phyloP scores from a whole-genome alignment of 306 rosid species.

The Amphicarpaea edgeworthii region DNA sequence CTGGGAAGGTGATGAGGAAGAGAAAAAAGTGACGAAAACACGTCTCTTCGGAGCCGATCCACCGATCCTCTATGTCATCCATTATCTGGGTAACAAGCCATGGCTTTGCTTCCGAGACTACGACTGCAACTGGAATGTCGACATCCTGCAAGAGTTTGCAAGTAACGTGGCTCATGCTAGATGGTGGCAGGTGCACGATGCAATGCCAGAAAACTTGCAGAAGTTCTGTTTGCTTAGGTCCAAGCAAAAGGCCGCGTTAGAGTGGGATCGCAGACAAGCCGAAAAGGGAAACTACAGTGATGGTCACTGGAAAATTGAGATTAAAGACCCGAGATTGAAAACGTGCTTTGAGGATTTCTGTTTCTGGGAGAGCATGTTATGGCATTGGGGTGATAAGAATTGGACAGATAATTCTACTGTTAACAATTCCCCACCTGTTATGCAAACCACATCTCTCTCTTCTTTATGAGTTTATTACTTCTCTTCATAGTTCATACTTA shows the following conservation, averaged over 20 bases:
- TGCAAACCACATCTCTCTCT: slow-evolving; percentile 52
- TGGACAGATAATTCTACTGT: slow-evolving; percentile 74
- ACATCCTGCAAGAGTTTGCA: slow-evolving; percentile 75
- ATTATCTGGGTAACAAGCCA: slow-evolving; percentile 83
- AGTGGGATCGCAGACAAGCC: slow-evolving; percentile 91
- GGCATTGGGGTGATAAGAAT: slow-evolving; percentile 88
- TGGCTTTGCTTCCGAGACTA: slow-evolving; percentile 94
- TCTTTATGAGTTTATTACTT: slow-evolving; percentile 44
- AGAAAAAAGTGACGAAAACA: slow-evolving; percentile 69
- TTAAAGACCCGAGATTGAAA: slow-evolving; percentile 67
- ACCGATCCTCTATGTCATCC: slow-evolving; percentile 80
- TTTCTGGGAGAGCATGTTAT: slow-evolving; percentile 87
- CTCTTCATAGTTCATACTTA: slow-evolving; percentile 17
- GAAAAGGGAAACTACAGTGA: slow-evolving; percentile 76
- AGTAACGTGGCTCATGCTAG: slow-evolving; percentile 81
- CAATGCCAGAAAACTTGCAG: slow-evolving; percentile 76
- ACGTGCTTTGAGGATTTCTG: slow-evolving; percentile 79
- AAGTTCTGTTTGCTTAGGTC: slow-evolving; percentile 79
- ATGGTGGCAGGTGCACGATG: slow-evolving; percentile 93
- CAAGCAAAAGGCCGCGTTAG: slow-evolving; percentile 82
- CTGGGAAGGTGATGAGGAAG: slow-evolving; percentile 86
- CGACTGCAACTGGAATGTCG: slow-evolving; percentile 92
- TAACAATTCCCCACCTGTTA: slow-evolving; percentile 47
- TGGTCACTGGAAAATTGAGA: slow-evolving; percentile 86
- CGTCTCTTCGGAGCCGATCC: slow-evolving; percentile 82